Evolutionary conservation across 1,139 yeast genomes (phyloP).

Genomic region (Lodderomyces parapsilosis): DNA sequence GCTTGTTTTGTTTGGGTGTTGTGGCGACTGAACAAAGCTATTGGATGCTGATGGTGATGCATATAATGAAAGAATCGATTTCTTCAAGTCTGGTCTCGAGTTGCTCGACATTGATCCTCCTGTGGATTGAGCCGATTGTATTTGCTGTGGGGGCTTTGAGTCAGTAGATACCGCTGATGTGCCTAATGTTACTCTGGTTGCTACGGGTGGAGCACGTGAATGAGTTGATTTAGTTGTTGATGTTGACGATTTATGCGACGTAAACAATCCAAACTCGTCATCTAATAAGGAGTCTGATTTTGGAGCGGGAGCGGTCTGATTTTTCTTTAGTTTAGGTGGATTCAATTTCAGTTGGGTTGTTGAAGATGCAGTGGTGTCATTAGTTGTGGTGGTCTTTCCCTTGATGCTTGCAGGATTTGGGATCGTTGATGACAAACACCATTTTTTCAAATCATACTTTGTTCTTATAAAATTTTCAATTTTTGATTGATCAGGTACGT

Average conservation of each 20-base stretch:
- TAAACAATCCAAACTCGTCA: conserved; percentile 44
- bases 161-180: conserved; percentile 5
- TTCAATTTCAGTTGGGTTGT: neutral
- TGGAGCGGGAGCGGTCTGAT: conserved; percentile 7
- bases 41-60: conserved; percentile 61
- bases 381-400: conserved; percentile 6
- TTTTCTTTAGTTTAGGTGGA: conserved; percentile 10
- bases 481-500: conserved; percentile 81
- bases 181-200: neutral
- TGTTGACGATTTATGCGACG: conserved; percentile 19
- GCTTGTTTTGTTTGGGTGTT: conserved; percentile 9
- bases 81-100: conserved; percentile 68
- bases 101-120: conserved; percentile 30
- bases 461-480: conserved; percentile 88
- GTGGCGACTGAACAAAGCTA: conserved; percentile 26
- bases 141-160: conserved; percentile 3
- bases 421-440: conserved; percentile 56
- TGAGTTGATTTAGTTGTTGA: conserved; percentile 8
- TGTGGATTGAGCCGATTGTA: conserved; percentile 33
- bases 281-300: conserved; percentile 21
- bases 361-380: neutral
- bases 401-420: conserved; percentile 58
- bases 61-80: conserved; percentile 85
- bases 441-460: conserved; percentile 85
- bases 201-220: neutral